Evolutionary conservation across 169 alveolate species (phyloP).

Genomic region (Plasmodium gallinaceum): DNA sequence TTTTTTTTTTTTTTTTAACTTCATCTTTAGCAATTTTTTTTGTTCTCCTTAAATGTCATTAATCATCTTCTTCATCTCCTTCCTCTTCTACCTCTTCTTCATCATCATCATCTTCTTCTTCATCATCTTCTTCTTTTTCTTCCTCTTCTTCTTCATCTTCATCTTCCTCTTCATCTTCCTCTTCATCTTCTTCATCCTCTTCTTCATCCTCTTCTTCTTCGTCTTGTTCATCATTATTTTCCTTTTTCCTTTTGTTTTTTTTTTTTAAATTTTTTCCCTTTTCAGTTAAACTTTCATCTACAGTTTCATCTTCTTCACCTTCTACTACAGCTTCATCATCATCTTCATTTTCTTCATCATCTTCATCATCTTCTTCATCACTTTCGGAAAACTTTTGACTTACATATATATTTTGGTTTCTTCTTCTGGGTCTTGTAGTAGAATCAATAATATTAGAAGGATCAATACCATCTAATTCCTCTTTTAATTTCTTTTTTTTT

Average conservation of each 20-base stretch:
- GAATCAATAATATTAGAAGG: constrained; percentile 67
- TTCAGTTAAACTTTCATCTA: neutral
- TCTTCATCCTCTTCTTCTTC: constrained; percentile 18
- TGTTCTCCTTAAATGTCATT: neutral
- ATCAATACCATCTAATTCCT: constrained; percentile 75
- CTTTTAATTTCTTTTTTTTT: constrained; percentile 51
- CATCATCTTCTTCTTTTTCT: constrained; percentile 9
- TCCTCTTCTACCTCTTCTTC: neutral
- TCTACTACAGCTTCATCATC: constrained; percentile 14
- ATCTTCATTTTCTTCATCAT: constrained; percentile 13
- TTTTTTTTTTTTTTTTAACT: neutral
- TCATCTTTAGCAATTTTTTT: neutral
- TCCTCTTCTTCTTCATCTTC: neutral
- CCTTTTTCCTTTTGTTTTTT: neutral
- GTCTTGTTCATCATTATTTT: neutral
- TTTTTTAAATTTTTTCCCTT: neutral
- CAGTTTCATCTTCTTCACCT: constrained; percentile 10
- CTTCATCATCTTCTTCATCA: constrained; percentile 65
- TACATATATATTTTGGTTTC: constrained; percentile 31
- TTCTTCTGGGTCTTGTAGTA: constrained; percentile 67
- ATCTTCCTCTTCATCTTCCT: constrained; percentile 7
- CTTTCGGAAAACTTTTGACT: constrained; percentile 14
- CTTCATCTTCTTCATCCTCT: constrained; percentile 22
- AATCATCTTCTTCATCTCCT: neutral
- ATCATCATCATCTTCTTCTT: constrained; percentile 18